Conservation (phyloP, 164 flowering plant species). For the Annona squamosa region DNA sequence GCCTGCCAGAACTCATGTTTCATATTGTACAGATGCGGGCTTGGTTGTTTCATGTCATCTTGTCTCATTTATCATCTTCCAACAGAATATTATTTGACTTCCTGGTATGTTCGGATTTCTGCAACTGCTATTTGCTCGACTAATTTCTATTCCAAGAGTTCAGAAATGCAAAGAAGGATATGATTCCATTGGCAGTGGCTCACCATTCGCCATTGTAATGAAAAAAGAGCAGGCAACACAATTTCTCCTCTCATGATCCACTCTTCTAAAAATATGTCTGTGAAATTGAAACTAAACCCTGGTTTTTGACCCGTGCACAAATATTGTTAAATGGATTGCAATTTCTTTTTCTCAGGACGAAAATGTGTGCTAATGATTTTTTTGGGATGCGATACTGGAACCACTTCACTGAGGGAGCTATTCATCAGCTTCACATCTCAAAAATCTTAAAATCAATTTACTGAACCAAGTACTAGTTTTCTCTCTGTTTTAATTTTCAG, state of each 20-base stretch:
- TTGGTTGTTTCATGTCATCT: neutral
- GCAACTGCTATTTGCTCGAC: conserved; percentile 73
- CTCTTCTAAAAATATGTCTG: neutral
- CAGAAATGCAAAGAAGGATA: conserved; percentile 98
- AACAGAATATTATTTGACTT: conserved; percentile 86
- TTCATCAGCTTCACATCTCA: conserved; percentile 49
- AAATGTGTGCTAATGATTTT: conserved; percentile 54
- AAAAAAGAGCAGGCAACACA: conserved; percentile 80
- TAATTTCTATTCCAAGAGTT: conserved; percentile 76
- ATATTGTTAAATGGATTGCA: neutral
- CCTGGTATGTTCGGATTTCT: conserved; percentile 82
- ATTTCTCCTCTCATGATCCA: neutral
- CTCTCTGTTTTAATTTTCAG: neutral
- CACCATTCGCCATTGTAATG: conserved; percentile 73
- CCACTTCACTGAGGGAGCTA: conserved; percentile 89
- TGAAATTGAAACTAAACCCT: neutral
- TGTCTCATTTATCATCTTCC: conserved; percentile 1
- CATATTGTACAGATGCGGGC: neutral
- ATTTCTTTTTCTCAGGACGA: conserved; percentile 40
- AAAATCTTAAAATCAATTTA: no score
- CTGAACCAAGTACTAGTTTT: neutral
- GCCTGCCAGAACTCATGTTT: neutral
- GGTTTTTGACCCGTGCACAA: neutral
- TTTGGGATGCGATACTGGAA: conserved; percentile 97
- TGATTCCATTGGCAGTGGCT: conserved; percentile 98